Base-by-base conservation (phyloP, 148 eudicot genomes). In the Rhododendron simsii region DNA sequence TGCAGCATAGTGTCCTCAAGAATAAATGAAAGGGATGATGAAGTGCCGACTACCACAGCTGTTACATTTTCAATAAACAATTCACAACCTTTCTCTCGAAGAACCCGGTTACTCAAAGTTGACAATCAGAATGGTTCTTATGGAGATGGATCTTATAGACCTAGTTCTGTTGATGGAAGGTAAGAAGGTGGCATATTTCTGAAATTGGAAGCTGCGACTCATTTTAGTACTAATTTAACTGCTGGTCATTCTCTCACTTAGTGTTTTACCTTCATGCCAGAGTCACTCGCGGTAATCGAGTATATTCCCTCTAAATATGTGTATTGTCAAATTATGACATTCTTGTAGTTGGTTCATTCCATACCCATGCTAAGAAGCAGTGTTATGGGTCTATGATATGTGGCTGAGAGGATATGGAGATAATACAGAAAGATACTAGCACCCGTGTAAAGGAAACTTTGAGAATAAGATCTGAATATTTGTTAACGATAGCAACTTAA, bases 61-160 rank as follows among this genome's bases (percentile, higher is more conserved):
- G 83, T 89, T 83, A 77, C 94, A 79, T 86, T 88, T 55, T 89
- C 95, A 21, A 71, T 90, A 89, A 93, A 90, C 89, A 91, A 89
- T 89, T 92, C 95, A 80, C 98, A 91, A 83, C 87, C 98, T 80
- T 89, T 87, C 75, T 96, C 99, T 83, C 91, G 99, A 78, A 93
- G 99, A 82, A 96, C 99, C 65, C 92, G 98, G 88, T 91, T 90
- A 87, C 81, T 91, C 45, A 95, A 92, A 90, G 91, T 89, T 86
- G 96, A 93, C 84, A 92, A 90, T 85, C 92, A 90, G 81, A 61
- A 89, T 88, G 95, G 90, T 84, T 88, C 89, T 84, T 84, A 84
- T 88, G 93, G 91, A 86, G 92, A 93, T 90, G 91, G 92, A 86
- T 85, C 89, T 65, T 87, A 89, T 83, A 83, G 87, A 86, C 83